A percentile compares a stretch with the other conserved stretches of the same genome.
These are phyloP conservation scores for Canavalia gladiata DNA, from an alignment of 306 rosid genomes.

Conservation along the genomic window DNA sequence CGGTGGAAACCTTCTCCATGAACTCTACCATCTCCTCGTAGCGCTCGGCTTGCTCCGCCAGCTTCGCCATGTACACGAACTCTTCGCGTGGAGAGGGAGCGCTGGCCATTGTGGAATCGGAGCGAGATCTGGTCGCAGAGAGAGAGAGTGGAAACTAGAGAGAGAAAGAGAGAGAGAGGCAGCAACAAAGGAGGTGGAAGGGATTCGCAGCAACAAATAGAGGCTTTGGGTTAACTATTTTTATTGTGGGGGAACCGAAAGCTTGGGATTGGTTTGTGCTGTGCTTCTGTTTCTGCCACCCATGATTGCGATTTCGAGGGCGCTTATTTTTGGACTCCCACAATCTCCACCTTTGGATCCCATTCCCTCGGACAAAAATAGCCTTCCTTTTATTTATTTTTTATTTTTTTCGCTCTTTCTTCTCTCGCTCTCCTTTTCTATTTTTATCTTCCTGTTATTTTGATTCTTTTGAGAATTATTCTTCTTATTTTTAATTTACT, in stretches of 20 bases:
- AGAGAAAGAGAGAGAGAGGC: neutral
- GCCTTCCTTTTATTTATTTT: neutral
- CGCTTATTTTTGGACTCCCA: neutral
- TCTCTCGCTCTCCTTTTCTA: neutral
- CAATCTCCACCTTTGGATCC: slow-evolving; percentile 35
- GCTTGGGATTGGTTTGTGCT: slow-evolving; percentile 26
- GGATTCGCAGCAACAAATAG: neutral
- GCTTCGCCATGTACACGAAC: slow-evolving; percentile 97
- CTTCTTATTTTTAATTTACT: no score
- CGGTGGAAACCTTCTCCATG: slow-evolving; percentile 93
- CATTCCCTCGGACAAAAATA: neutral
- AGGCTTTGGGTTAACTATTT: slow-evolving; percentile 14
- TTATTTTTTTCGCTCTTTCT: neutral
- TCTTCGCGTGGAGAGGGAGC: slow-evolving; percentile 84
- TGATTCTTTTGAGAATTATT: no score
- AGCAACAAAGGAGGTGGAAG: neutral
- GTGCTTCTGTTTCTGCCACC: slow-evolving; percentile 48
- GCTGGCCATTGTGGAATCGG: slow-evolving; percentile 67
- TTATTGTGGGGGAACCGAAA: slow-evolving; percentile 50
- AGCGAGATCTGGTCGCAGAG: slow-evolving; percentile 40
- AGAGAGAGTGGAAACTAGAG: neutral
- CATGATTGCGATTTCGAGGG: slow-evolving; percentile 62
- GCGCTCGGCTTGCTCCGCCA: slow-evolving; percentile 99
- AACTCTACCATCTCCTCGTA: slow-evolving; percentile 99
- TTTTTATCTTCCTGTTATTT: neutral